Base-by-base conservation (phyloP, 1,139 yeast genomes). In the Nakaseomyces nivariensis region DNA sequence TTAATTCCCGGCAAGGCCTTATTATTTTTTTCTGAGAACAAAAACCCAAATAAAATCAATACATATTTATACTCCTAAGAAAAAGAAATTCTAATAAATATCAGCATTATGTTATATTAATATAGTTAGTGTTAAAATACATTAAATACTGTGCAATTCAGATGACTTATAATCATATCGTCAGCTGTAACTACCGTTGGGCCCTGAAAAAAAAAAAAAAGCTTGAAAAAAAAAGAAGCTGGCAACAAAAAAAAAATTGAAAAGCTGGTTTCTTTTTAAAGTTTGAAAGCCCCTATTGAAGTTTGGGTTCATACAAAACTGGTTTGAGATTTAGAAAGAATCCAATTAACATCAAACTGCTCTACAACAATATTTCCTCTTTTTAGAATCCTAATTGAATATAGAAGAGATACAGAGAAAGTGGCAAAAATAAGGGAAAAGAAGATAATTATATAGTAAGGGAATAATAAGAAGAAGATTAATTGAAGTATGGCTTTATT, bases 401-500 rank as follows among this genome's bases (percentile, higher is more conserved):
- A 17, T 17, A 17, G 22, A 17, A 17, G 3, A 17, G 1, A 17
- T 17, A 17, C 22, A 2, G 6, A 9, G 31, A 29, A 29, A 29
- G 31, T 29, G 31, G 31, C 31, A 33, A 8, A 5, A 33, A 8
- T 9, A 8, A 9, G 36, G 36, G 36, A 33, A 33, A 33, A n/a
- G n/a, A 33, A 33, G n/a, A 9, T 5, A 11, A 11, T n/a, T n/a
- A n/a, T 13, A 36, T 5, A 6, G 24, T 5, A 36, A 36, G 38
- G 25, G 9, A 13, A 36, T 10, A 13, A 13, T 4, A 10, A 33
- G 7, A 29, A 33, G 36, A 11, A 33, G 13, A 33, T 1, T 33
- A 33, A 5, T 3, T 8, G 13, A 33, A 36, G 25, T 36, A 83
- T 83, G 90, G 89, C 85, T 44, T 79, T 83, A 55, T 82, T 85